Base-by-base conservation (phyloP, 1,284 basidiomycete species). In the Ceraceosorus bombacis region DNA sequence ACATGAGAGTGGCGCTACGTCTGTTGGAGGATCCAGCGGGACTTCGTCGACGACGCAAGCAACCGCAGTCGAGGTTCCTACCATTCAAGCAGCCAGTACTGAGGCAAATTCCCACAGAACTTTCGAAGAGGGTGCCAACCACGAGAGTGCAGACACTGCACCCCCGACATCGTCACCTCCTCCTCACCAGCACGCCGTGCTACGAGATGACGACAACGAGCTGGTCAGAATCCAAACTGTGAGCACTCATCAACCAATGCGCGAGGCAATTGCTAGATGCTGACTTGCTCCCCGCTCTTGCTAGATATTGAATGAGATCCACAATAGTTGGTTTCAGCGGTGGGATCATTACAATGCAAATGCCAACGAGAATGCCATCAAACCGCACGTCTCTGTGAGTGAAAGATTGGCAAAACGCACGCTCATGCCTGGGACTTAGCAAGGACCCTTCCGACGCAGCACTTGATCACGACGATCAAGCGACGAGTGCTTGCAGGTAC, bases 171-270 rank as follows among this genome's bases (percentile, higher is more conserved):
- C 53, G 10, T 39, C 43, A 5, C 50, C 56, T 17, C 51, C 56
- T 12, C 36, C 53, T 15, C 15, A 53, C 40, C 59, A 82, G 54
- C 88, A 87, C 70, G 88, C 90, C 0, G 78, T 97, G 38, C 80
- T 97, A 56, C 90, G 87, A 76, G 88, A 92, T 62, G 84, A 92
- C 65, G 94, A 98, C 77, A 74, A 77, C n/a, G 94, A 98, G 79
- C 82, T 98, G 52, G 80, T 81, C 12, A 82, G 94, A 15, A 81
- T 97, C 9, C 82, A 84, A 60, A 82, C 82, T 74, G 91, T 90
- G 70, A 63, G 83, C 63, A 27, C 53, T 15, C 10, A 46, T 46
- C 10, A 10, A 10, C 4, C 27, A 59, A 48, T 40, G 41, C 41
- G 38, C n/a, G 9, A 8, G 12, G 12, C 38, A 17, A 15, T 7